A percentile compares a stretch with the other conserved stretches of the same genome.
These are phyloP conservation scores for Kluyveromyces lactis DNA, from an alignment of 805 yeast genomes.

Conservation along the genomic window DNA sequence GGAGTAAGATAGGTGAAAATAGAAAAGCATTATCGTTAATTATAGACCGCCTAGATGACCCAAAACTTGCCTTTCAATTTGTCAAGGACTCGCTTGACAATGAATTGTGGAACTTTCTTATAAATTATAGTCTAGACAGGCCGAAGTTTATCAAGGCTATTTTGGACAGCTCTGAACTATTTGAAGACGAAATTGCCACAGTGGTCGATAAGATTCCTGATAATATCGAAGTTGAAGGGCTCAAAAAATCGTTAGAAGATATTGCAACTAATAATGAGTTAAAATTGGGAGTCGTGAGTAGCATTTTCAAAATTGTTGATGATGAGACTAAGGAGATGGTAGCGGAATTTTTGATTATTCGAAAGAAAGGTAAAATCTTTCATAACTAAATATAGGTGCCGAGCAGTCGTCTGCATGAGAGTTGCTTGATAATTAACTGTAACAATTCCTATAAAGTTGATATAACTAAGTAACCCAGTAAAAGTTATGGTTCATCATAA, in stretches of 20 bases:
- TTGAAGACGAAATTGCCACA: constrained; percentile 53
- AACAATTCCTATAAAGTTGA: too few relatives aligned
- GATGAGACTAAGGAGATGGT: constrained; percentile 40
- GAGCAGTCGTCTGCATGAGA: too few relatives aligned
- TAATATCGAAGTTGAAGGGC: constrained; percentile 53
- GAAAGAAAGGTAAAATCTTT: constrained; percentile 26
- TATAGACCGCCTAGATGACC: constrained; percentile 68
- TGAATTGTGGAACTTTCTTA: constrained; percentile 73
- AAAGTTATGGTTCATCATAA: neutral
- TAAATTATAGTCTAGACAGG: constrained; percentile 59
- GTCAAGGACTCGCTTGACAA: constrained; percentile 58
- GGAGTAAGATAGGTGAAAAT: constrained; percentile 77
- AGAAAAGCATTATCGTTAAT: constrained; percentile 69
- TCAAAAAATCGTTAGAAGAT: constrained; percentile 50
- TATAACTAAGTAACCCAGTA: neutral
- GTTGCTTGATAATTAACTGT: too few relatives aligned
- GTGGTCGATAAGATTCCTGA: constrained; percentile 59
- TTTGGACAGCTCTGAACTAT: constrained; percentile 58
- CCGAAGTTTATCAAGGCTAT: constrained; percentile 74
- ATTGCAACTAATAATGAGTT: constrained; percentile 60
- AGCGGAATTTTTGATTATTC: constrained; percentile 21
- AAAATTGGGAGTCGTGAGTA: constrained; percentile 42
- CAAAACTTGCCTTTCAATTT: constrained; percentile 72
- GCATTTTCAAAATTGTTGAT: constrained; percentile 47
- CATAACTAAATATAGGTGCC: neutral